Evolutionary conservation across 306 rosid genomes (phyloP).

Genomic region (Dalbergia oliveri): DNA sequence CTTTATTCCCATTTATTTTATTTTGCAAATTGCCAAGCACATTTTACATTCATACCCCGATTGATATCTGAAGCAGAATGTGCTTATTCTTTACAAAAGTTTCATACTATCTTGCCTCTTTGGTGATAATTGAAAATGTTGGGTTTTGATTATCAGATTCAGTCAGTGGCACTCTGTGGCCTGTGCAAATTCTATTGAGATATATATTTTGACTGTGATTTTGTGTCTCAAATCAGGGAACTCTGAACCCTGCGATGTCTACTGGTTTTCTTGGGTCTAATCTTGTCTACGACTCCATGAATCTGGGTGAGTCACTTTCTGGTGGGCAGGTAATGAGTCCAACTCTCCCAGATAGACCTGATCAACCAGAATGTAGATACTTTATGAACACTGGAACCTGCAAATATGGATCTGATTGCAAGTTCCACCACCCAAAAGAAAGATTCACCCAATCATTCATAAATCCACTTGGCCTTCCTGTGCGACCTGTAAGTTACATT

Average conservation of each 20-base stretch:
- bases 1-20: background rate
- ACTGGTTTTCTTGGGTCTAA: constrained; percentile 66
- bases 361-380: constrained; percentile 88
- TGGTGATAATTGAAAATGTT: background rate
- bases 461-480: constrained; percentile 78
- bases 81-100: constrained; percentile 33
- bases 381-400: constrained; percentile 88
- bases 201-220: constrained; percentile 29
- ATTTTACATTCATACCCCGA: background rate
- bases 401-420: constrained; percentile 92
- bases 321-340: constrained; percentile 63
- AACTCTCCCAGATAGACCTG: constrained; percentile 81
- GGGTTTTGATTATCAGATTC: constrained; percentile 5
- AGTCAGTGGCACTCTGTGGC: background rate
- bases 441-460: constrained; percentile 64
- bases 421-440: constrained; percentile 89
- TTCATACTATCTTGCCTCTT: constrained; percentile 5
- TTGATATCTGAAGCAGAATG: constrained; percentile 27
- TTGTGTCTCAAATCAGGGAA: constrained; percentile 65
- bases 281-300: constrained; percentile 61
- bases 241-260: constrained; percentile 63
- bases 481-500: constrained; percentile 81
- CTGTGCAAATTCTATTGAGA: constrained; percentile 12
- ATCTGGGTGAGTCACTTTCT: constrained; percentile 63
- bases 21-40: background rate